Conservation (phyloP, 2,329 filamentous ascomycete species). For the Trichoderma endophyticum region DNA sequence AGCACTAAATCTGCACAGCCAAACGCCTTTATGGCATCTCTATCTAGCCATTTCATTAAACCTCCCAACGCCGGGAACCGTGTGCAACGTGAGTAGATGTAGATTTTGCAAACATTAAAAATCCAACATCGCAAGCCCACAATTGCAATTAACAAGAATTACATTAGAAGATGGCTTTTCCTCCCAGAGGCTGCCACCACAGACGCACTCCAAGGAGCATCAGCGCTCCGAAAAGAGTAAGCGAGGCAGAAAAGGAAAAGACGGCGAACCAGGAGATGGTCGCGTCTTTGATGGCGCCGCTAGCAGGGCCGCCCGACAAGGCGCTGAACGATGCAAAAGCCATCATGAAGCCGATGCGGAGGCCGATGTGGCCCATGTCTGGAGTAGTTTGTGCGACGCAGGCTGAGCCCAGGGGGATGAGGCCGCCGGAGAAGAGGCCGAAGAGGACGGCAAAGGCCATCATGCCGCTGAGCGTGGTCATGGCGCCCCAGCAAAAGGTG, state of each 20-base stretch:
- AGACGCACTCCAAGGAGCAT: conserved; percentile 21
- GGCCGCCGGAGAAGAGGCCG: conserved; percentile 32
- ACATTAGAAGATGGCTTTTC: conserved; percentile 17
- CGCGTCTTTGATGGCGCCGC: conserved; percentile 22
- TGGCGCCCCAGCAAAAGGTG: conserved; percentile 32
- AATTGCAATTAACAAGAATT: background rate
- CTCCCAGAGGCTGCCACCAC: conserved; percentile 12
- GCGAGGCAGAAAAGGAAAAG: conserved; percentile 19
- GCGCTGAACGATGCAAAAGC: conserved; percentile 28
- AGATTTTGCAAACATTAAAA: background rate
- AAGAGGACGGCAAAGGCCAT: conserved; percentile 28
- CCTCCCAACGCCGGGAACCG: background rate
- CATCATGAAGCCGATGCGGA: conserved; percentile 34
- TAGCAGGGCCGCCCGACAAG: conserved; percentile 26
- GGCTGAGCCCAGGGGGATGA: conserved; percentile 34
- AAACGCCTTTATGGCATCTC: background rate
- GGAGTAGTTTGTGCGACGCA: conserved; percentile 32
- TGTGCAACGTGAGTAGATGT: background rate
- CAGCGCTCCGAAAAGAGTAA: conserved; percentile 22
- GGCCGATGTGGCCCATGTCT: conserved; percentile 30
- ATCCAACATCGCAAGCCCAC: background rate
- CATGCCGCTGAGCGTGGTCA: conserved; percentile 22
- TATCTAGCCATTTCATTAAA: background rate
- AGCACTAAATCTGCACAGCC: background rate
- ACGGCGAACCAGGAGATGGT: conserved; percentile 19